phyloP scores from a whole-genome alignment of 495 filamentous ascomycete species.

The Pyronema domesticum region DNA sequence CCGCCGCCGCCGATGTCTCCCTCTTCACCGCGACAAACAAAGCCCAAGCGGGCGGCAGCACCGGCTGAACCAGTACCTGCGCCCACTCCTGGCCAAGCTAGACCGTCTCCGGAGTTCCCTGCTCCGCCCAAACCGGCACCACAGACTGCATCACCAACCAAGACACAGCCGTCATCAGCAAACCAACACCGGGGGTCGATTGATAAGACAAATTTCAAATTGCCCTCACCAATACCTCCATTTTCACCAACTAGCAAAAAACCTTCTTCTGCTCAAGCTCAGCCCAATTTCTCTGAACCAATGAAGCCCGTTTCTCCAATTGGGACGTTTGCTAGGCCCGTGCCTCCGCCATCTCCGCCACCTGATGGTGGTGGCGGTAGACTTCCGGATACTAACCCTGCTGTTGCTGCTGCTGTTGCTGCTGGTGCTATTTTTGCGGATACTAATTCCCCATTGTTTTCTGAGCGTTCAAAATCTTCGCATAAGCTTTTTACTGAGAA shows the following conservation, averaged over 20 bases:
- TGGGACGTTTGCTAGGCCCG: background rate
- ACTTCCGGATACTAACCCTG: slow-evolving; percentile 2
- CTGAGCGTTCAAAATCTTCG: slow-evolving; percentile 4
- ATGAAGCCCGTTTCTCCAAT: background rate
- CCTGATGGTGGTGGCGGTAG: slow-evolving; percentile 2
- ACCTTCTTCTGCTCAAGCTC: background rate
- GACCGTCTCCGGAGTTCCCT: background rate
- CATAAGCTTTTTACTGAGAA: slow-evolving; percentile 3
- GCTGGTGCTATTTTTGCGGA: background rate
- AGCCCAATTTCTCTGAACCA: background rate
- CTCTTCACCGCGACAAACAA: background rate
- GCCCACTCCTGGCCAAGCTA: background rate
- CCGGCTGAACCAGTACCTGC: background rate
- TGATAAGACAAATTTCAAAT: background rate
- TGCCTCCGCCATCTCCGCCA: slow-evolving; percentile 4
- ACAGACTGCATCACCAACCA: background rate
- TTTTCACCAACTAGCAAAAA: background rate
- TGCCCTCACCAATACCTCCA: background rate
- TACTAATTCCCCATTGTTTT: background rate
- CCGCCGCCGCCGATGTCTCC: background rate
- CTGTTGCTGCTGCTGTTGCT: background rate
- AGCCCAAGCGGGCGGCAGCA: background rate
- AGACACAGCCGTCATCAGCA: too few species aligned
- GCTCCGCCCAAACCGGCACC: background rate
- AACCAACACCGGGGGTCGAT: too few species aligned